Base-by-base conservation (phyloP, 139 green algal species). In the Microglena sp. region DNA sequence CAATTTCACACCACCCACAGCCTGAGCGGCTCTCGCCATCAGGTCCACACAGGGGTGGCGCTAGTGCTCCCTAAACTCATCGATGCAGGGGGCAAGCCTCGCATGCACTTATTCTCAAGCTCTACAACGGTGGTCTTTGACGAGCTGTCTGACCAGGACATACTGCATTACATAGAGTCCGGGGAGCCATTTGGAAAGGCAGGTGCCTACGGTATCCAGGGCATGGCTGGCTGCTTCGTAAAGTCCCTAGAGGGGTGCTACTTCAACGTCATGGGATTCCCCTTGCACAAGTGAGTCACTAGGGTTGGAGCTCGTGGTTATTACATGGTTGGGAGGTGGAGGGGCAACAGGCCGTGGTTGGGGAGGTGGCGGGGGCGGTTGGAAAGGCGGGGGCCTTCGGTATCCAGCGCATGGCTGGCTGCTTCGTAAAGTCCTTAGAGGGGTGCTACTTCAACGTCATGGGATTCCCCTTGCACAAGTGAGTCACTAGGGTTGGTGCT, bases 401-500 rank as follows among this genome's bases (percentile, higher is more conserved):
- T 56, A 76, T 77, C 66, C 72, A 97, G 64, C 86, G 90, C 4
- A 50, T 74, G 2, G 92, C 86, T 2, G 82, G 82, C 15, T 74
- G 70, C 5, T 92, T 96, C 58, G 89, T 97, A 5, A 75, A 74
- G 54, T 55, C 70, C 5, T 83, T 97, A 1, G 55, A 80, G 2
- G 92, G 92, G 0, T 91, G 83, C 76, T 97, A 92, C 71, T 95
- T 89, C 74, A 96, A 94, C 53, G 91, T 97, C 0, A 83, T 97
- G 66, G 90, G 69, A n/a, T n/a, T n/a, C n/a, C n/a, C n/a, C n/a
- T n/a, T n/a, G n/a, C n/a, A n/a, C n/a, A n/a, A n/a, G n/a, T n/a
- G n/a, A n/a, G n/a, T n/a, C n/a, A n/a, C n/a, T n/a, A n/a, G n/a
- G n/a, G n/a, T n/a, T n/a, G n/a, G n/a, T n/a, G n/a, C n/a, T n/a